Evolutionary conservation across 768 basidiomycete genomes (phyloP).

Genomic region (Kwoniella heveanensis): DNA sequence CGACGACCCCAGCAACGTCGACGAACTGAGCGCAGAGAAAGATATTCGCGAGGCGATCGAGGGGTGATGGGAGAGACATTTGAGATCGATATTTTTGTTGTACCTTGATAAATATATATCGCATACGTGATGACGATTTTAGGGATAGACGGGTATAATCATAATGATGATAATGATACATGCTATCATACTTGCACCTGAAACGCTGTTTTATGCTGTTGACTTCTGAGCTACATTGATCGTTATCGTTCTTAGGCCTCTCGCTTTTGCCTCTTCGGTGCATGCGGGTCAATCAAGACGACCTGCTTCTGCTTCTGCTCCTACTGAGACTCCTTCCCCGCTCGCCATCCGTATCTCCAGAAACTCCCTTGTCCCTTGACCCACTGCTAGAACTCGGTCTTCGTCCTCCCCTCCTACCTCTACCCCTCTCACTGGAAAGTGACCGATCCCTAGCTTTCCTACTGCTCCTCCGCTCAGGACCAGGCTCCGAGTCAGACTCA

Average conservation of each 20-base stretch:
- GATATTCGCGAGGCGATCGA: not conserved
- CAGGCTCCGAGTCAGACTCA: conserved; percentile 8
- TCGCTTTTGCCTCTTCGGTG: too few relatives aligned
- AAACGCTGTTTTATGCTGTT: not conserved
- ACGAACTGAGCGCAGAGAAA: not conserved
- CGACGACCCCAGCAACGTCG: too few relatives aligned
- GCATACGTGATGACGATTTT: too few relatives aligned
- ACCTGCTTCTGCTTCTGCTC: not conserved
- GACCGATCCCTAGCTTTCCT: conserved; percentile 11
- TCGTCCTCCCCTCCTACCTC: not conserved
- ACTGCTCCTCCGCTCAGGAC: not conserved
- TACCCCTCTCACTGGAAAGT: not conserved
- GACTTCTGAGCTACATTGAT: too few relatives aligned
- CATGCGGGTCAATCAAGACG: too few relatives aligned
- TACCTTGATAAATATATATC: not conserved
- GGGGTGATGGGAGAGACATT: not conserved
- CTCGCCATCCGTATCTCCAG: too few relatives aligned
- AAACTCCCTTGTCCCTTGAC: not conserved
- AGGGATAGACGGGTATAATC: too few relatives aligned
- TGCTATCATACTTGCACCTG: too few relatives aligned
- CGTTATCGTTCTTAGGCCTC: too few relatives aligned
- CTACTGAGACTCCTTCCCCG: not conserved
- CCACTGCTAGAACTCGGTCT: not conserved
- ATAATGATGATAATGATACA: too few relatives aligned
- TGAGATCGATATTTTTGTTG: not conserved